These are phyloP conservation scores for Ilex aquifolium DNA, from an alignment of 257 asterid genomes.

Conservation along the genomic window DNA sequence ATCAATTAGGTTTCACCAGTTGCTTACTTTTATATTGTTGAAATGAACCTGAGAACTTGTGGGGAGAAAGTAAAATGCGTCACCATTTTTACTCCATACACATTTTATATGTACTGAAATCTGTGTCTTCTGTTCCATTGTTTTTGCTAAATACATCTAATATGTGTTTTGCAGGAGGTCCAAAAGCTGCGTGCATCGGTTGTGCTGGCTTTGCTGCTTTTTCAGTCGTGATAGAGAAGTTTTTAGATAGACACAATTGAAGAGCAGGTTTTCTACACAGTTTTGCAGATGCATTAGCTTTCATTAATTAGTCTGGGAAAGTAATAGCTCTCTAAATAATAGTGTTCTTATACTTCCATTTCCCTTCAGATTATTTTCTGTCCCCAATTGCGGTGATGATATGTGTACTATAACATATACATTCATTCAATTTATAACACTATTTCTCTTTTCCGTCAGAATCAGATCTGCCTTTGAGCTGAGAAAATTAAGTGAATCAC, in stretches of 20 bases:
- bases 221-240: constrained; percentile 54
- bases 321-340: too few species aligned
- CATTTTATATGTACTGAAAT: not conserved
- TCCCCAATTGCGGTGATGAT: too few species aligned
- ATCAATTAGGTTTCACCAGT: not conserved
- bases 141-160: not conserved
- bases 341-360: too few species aligned
- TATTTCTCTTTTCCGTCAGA: too few species aligned
- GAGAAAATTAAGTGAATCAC: too few species aligned
- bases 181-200: constrained; percentile 45
- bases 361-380: too few species aligned
- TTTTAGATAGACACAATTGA: constrained; percentile 34
- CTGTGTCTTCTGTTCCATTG: not conserved
- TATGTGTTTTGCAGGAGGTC: constrained; percentile 32
- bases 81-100: too few species aligned
- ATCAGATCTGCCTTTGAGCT: too few species aligned
- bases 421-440: too few species aligned
- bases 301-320: not conserved
- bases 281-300: not conserved
- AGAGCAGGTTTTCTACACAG: not conserved
- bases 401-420: too few species aligned
- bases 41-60: not conserved
- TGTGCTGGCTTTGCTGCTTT: constrained; percentile 53
- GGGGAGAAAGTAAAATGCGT: not conserved
- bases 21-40: too few species aligned